Percentiles rank a stretch among this genome's conserved stretches.
These are phyloP conservation scores for Neurospora africana DNA, from an alignment of 495 filamentous ascomycete species.

Conservation along the genomic window DNA sequence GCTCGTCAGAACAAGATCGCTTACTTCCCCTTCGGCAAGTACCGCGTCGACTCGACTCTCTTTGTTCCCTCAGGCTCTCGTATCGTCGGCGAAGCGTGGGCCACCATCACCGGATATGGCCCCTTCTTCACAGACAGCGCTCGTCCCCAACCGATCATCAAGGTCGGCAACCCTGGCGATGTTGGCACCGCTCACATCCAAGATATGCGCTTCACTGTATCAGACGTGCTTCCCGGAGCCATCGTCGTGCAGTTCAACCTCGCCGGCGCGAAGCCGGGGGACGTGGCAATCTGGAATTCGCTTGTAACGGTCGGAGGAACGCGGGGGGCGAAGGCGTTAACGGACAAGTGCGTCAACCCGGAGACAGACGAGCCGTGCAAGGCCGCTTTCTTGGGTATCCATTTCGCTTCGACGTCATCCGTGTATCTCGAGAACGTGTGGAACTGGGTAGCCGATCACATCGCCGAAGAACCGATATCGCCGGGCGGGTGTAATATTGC, in stretches of 20 bases:
- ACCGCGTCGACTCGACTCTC: constrained; percentile 36
- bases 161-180: constrained; percentile 46
- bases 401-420: constrained; percentile 47
- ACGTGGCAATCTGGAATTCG: constrained; percentile 53
- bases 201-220: constrained; percentile 43
- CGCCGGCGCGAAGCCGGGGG: constrained; percentile 38
- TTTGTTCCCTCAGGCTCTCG: constrained; percentile 46
- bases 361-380: constrained; percentile 44
- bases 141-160: constrained; percentile 46
- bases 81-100: constrained; percentile 39
- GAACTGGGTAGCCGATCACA: constrained; percentile 68
- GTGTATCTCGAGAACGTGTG: constrained; percentile 60
- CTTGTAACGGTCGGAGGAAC: constrained; percentile 52
- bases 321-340: constrained; percentile 30
- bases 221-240: constrained; percentile 36
- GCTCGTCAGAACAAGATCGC: constrained; percentile 28
- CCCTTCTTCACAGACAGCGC: constrained; percentile 39
- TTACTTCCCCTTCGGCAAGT: constrained; percentile 40
- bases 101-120: constrained; percentile 39
- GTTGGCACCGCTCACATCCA: constrained; percentile 48
- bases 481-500: constrained; percentile 33
- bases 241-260: constrained; percentile 51
- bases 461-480: constrained; percentile 42
- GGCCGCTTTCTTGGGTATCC: constrained; percentile 56
- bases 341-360: constrained; percentile 29